Base-by-base conservation (phyloP, 2,329 filamentous ascomycete genomes). In the Pseudogymnoascus sp. region DNA sequence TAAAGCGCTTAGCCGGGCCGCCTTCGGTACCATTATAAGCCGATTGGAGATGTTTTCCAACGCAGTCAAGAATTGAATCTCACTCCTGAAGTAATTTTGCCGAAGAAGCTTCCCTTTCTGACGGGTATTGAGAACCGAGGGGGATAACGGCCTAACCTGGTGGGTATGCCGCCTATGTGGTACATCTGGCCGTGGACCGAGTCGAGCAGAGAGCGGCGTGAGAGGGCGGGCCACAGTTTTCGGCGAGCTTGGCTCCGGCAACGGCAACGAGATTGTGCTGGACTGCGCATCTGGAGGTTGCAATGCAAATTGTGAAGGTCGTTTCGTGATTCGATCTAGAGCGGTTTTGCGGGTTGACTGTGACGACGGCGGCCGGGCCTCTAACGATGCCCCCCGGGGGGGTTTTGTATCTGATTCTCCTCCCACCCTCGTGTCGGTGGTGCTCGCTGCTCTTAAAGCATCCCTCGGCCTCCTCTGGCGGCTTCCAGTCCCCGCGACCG, bases 31-130 rank as follows among this genome's bases (percentile, higher is more conserved):
- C 62, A 88, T 82, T 5, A 95, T 89, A 50, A 95, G 78, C n/a
- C 90, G 86, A 72, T 91, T 93, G 2, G 90, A 95, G 62, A 95
- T 93, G 68, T 89, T 88, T 73, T 93, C 89, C 15, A 95, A 80
- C 1, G 90, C 90, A 3, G 87, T 89, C 65, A 95, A 73, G 71
- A 95, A 93, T 68, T 91, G 88, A 0, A 89, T 93, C 74, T 95
- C 83, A 65, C 86, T 90, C 62, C 89, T 82, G 72, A 93, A 95
- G 74, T 95, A 95, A 73, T 95, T 90, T 65, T 92, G 89, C 63
- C 89, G 81, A 65, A 95, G 73, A 9, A 92, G 76, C 60, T 86
- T 86, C n/a, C 85, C 82, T 73, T 90, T 91, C 72, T 93, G 88
- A 10, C 79, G 75, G 4, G 78, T 74, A 1, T 85, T 85, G 71